Percentiles rank a stretch among this genome's conserved stretches.
Conservation (phyloP, 139 green algal species). For the Closterium sp. region DNA sequence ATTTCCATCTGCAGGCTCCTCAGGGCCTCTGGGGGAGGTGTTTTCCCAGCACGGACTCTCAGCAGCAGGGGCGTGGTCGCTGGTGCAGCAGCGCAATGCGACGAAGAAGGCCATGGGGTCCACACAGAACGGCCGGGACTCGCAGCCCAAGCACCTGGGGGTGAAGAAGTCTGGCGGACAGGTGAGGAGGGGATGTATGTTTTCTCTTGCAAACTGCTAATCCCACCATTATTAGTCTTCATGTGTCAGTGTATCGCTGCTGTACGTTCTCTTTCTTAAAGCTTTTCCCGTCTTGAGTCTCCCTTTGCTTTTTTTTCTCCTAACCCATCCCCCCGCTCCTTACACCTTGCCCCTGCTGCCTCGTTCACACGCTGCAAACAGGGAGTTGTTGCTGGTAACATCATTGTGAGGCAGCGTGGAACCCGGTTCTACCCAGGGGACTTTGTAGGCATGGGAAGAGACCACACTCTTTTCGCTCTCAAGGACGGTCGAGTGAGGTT, state of each 20-base stretch:
- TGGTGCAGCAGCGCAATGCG: slow-evolving; percentile 36
- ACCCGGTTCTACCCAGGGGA: slow-evolving; percentile 80
- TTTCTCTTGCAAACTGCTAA: no score
- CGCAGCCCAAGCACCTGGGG: slow-evolving; percentile 82
- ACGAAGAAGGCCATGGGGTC: slow-evolving; percentile 81
- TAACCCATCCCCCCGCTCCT: background rate
- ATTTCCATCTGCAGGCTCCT: no score
- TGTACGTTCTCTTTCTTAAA: no score
- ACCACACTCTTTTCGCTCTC: slow-evolving; percentile 88
- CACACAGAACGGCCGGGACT: slow-evolving; percentile 80
- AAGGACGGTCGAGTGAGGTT: slow-evolving; percentile 74
- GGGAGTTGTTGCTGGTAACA: slow-evolving; percentile 75
- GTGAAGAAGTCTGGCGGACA: slow-evolving; percentile 85
- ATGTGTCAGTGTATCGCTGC: no score
- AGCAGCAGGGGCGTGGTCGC: no score
- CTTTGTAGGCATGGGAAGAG: slow-evolving; percentile 79
- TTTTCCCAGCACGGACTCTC: no score
- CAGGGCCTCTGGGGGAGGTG: no score
- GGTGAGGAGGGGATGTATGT: background rate
- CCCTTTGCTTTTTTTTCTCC: background rate
- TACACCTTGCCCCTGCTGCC: background rate
- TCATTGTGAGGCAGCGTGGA: slow-evolving; percentile 90
- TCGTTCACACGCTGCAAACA: slow-evolving; percentile 8
- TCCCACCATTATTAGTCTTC: no score
- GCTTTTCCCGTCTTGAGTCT: no score